A percentile compares a stretch with the other conserved stretches of the same genome.
Evolutionary conservation across 495 filamentous ascomycete genomes (phyloP).

Genomic region (Hyphodiscus hymeniophilus): DNA sequence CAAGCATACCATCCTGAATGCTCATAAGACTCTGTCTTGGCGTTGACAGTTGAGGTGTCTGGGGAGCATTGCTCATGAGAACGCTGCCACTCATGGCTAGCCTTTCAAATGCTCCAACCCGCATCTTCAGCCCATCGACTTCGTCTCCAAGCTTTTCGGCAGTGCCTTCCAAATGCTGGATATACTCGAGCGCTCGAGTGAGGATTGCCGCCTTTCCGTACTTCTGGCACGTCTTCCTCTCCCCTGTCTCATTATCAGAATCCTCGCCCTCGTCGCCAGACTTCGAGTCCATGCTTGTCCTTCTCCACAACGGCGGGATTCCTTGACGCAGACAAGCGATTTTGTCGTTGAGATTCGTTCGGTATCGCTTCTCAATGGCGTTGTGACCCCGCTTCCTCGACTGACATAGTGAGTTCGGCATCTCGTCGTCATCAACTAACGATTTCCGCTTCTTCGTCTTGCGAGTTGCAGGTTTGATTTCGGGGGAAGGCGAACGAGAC

Average conservation of each 20-base stretch:
- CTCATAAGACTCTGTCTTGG: slow-evolving; percentile 3
- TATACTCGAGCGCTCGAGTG: slow-evolving; percentile 12
- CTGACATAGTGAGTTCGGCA: not conserved
- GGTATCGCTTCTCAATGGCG: slow-evolving; percentile 45
- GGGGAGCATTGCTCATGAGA: slow-evolving; percentile 1
- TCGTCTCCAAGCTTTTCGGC: slow-evolving; percentile 7
- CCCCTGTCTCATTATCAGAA: slow-evolving; percentile 3
- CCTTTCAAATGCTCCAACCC: slow-evolving; percentile 15
- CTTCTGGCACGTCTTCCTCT: slow-evolving; percentile 7
- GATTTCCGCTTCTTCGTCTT: slow-evolving; percentile 11
- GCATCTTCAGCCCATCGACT: not conserved
- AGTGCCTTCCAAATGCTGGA: slow-evolving; percentile 9
- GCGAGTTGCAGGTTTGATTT: not conserved
- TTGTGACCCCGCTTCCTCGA: slow-evolving; percentile 43
- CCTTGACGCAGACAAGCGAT: slow-evolving; percentile 37
- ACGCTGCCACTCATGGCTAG: slow-evolving; percentile 9
- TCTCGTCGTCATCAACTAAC: not conserved
- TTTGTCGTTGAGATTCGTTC: slow-evolving; percentile 47
- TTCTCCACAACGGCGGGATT: slow-evolving; percentile 19
- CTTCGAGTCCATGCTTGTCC: slow-evolving; percentile 3
- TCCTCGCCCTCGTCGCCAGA: not conserved
- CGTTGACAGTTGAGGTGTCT: not conserved
- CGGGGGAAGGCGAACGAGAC: not conserved
- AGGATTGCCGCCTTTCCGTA: slow-evolving; percentile 14
- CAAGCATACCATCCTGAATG: slow-evolving; percentile 8